Evolutionary conservation across 2,329 filamentous ascomycete genomes (phyloP), one percentile per base, ranked within the genome.

Genomic region (Acephala macrosclerotiorum): DNA sequence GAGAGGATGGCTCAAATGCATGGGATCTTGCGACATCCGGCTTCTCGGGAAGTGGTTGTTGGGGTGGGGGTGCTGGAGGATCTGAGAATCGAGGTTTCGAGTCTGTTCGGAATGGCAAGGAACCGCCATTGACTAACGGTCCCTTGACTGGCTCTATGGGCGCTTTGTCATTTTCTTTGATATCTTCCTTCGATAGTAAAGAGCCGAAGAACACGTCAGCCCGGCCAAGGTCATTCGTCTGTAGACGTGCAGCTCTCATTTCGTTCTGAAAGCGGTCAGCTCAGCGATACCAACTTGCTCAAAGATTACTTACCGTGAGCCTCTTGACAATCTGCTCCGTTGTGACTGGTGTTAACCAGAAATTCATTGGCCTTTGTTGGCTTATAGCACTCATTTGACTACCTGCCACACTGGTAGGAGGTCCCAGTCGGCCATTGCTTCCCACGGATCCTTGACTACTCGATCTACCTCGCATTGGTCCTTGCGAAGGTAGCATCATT

Each of bases 261-360:
- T 99, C 96, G 74, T 88, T 87, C 94, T 97, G 38, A 70, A 9
- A 66, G 36, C 35, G 58, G 45, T 49, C 68, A 75, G 75, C 75
- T 74, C 70, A 68, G 61, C 42, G 2, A 33, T 33, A 60, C 14
- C 3, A 45, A 40, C 8, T 16, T 16, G n/a, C 22, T 51, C 16
- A 72, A 20, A 47, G 38, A 62, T 20, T 8, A 64, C 72, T 65
- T 73, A 75, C 71, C 25, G 74, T 75, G n/a, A 75, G 68, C 75
- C 89, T 90, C 77, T 97, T 97, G 45, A 97, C 91, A 64, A 99
- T 94, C 73, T 97, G 93, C 77, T 99, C 96, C 51, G 96, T 96
- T 7, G 93, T 96, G 69, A 97, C 89, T 0, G 94, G 93, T 7
- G 92, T 92, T 63, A 96, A 83, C 89, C 93, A 96, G 73, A 94